Evolutionary conservation across 371 early-diverging fungal species (phyloP).

Genomic region (Mortierella sp.): DNA sequence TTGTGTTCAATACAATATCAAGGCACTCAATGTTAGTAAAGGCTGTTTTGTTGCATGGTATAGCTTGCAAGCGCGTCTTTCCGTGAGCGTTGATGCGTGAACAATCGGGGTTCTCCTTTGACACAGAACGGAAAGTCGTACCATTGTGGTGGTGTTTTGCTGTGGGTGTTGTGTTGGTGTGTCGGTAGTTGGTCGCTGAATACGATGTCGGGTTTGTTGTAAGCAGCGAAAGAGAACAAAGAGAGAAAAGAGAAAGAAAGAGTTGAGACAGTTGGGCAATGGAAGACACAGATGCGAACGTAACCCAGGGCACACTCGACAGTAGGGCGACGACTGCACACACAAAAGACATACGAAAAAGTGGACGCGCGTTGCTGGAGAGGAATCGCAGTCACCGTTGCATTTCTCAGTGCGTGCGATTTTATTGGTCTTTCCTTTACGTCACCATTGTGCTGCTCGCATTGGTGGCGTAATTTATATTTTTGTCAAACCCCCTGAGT

Average conservation of each 20-base stretch:
- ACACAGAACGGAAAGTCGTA: not conserved
- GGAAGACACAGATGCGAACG: slow-evolving; percentile 1
- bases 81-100: not conserved
- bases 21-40: not conserved
- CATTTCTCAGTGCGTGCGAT: not conserved
- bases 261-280: not conserved
- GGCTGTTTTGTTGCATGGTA: not conserved
- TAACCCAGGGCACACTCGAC: not conserved
- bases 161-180: not conserved
- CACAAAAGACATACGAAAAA: slow-evolving; percentile 29
- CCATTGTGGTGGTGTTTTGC: slow-evolving; percentile 4
- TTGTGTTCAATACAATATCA: too few species aligned
- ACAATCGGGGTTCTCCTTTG: not conserved
- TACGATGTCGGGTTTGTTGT: not conserved
- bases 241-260: not conserved
- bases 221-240: not conserved
- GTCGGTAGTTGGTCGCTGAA: not conserved
- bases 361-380: slow-evolving; percentile 34
- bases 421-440: not conserved
- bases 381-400: slow-evolving; percentile 13
- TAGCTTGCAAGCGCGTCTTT: not conserved
- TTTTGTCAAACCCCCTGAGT: too few species aligned
- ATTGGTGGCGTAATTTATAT: not conserved
- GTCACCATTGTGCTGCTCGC: not conserved
- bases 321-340: not conserved